phyloP scores from a whole-genome alignment of 2,329 filamentous ascomycete species.

The Aspergillus transmontanensis region DNA sequence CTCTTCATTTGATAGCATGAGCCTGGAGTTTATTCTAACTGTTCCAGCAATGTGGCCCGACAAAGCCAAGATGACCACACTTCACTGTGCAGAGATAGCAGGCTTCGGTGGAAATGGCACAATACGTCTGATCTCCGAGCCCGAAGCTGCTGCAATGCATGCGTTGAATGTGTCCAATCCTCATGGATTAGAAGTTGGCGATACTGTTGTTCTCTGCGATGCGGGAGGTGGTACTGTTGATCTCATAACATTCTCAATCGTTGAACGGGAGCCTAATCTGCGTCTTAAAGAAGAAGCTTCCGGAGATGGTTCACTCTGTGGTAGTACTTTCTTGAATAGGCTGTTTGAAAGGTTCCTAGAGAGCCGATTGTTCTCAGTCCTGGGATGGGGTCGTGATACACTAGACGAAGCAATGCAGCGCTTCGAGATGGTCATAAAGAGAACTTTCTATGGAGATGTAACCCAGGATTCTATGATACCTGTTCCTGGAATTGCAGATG shows the following conservation, averaged over 20 bases:
- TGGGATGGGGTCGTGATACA: constrained; percentile 28
- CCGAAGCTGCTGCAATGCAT: constrained; percentile 27
- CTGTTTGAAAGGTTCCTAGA: constrained; percentile 28
- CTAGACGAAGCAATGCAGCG: constrained; percentile 27
- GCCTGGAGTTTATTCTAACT: constrained; percentile 26
- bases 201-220: constrained; percentile 32
- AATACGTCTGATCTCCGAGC: constrained; percentile 25
- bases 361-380: constrained; percentile 13
- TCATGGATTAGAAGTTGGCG: constrained; percentile 16
- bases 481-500: constrained; percentile 27
- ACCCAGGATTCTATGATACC: constrained; percentile 23
- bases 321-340: constrained; percentile 32
- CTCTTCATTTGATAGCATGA: background rate
- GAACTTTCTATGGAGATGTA: constrained; percentile 24
- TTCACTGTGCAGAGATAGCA: constrained; percentile 18
- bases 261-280: constrained; percentile 24
- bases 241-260: constrained; percentile 33
- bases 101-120: constrained; percentile 9
- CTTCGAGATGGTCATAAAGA: constrained; percentile 30
- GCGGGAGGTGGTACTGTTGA: constrained; percentile 32
- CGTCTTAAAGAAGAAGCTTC: constrained; percentile 28
- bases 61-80: constrained; percentile 22
- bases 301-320: constrained; percentile 28
- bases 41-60: constrained; percentile 36
- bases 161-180: constrained; percentile 13